Base-by-base conservation (phyloP, 1,139 yeast species). In the Hanseniaspora sp. region DNA sequence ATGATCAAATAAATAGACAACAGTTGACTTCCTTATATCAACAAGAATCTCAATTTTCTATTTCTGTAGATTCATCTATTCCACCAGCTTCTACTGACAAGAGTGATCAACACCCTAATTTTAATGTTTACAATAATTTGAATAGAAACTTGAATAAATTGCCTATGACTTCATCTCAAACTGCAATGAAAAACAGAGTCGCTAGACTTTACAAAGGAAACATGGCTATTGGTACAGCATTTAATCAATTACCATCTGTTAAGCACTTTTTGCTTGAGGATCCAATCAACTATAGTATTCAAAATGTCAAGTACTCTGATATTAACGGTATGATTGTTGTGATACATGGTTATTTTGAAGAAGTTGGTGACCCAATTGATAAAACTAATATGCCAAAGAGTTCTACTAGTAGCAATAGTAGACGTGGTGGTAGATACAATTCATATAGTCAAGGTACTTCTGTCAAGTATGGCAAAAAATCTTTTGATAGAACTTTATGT, bases 401-500 rank as follows among this genome's bases (percentile, higher is more conserved):
- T 42, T 66, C 72, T 58, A 70, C 69, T 42, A 61, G 64, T 45
- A 61, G 67, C 47, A 62, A 64, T 49, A 67, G 72, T 58, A 69
- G 69, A 58, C 65, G 64, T 59, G 61, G 64, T 56, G 68, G 67
- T 56, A 60, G 67, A 54, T 56, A 61, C 58, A 56, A 56, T 51
- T 55, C 57, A 34, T 55, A 60, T 38, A 51, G 34, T 56, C 67
- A 64, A 11, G 53, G 34, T 70, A 70, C 54, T 72, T 73, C 53
- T 69, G 74, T 38, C 67, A 75, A n/a, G 69, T 83, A 46, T 70
- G 78, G 31, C 73, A 74, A 59, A 18, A 83, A 92, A 64, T 79
- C 92, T n/a, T 92, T 92, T 67, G 97, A 92, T 67, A 76, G 98
- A 64, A 76, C 83, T 0, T 82, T 92, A 66, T 74, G 86, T n/a